phyloP scores from a whole-genome alignment of 192 early-diverging fungal genomes.

The Coemansia sp. region DNA sequence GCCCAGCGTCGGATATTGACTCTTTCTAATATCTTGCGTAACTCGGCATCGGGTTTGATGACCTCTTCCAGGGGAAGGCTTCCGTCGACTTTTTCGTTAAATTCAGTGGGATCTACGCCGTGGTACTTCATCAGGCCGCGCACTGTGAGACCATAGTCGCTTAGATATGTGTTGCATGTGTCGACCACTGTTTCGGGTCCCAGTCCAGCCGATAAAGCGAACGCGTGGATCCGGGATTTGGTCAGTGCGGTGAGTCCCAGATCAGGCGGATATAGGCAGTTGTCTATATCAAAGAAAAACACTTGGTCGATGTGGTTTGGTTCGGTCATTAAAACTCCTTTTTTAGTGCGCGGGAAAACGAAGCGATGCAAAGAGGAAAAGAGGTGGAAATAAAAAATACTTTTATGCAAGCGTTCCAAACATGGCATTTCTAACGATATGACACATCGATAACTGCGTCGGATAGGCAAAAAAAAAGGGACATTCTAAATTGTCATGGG shows the following conservation, averaged over 20 bases:
- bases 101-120: constrained; percentile 65
- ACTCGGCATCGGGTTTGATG: constrained; percentile 60
- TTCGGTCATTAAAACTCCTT: background rate
- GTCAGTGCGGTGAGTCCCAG: constrained; percentile 60
- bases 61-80: constrained; percentile 66
- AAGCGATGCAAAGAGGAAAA: background rate
- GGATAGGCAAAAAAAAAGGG: no score
- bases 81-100: constrained; percentile 68
- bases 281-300: constrained; percentile 84
- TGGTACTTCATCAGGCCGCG: constrained; percentile 73
- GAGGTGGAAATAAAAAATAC: background rate
- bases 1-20: constrained; percentile 69
- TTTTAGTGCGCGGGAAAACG: no score
- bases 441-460: no score
- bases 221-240: constrained; percentile 64
- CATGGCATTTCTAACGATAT: no score
- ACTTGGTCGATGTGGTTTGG: constrained; percentile 22
- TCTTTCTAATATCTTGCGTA: constrained; percentile 63
- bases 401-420: no score
- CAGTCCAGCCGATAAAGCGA: constrained; percentile 61
- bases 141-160: constrained; percentile 72
- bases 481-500: no score
- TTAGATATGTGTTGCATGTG: constrained; percentile 62
- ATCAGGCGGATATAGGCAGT: constrained; percentile 67
- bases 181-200: constrained; percentile 54